phyloP scores from a whole-genome alignment of 352 stramenopile genomes.

The Aphanomyces stellatus region DNA sequence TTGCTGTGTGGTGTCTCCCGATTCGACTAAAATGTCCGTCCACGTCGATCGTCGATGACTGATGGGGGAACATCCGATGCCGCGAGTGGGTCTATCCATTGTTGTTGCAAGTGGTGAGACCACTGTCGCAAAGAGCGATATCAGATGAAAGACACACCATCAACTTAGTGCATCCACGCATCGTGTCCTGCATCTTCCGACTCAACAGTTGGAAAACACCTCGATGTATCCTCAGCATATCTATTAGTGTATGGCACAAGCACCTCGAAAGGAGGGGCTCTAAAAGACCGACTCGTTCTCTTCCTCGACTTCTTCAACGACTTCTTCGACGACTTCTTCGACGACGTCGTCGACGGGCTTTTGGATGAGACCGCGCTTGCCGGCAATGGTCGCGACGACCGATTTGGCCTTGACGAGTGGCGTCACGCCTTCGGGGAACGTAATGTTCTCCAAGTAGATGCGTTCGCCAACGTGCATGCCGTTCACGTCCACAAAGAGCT shows the following conservation, averaged over 20 bases:
- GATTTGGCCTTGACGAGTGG: constrained; percentile 49
- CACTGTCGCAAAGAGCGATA: too few species aligned
- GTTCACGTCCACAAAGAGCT: constrained; percentile 78
- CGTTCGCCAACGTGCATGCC: constrained; percentile 79
- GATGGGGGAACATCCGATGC: too few species aligned
- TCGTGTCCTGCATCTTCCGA: too few species aligned
- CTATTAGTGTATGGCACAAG: not conserved
- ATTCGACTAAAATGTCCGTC: too few species aligned
- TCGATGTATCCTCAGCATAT: too few species aligned
- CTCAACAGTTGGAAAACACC: too few species aligned
- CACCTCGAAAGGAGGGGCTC: not conserved
- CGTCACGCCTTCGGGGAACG: constrained; percentile 66
- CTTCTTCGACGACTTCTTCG: constrained; percentile 56
- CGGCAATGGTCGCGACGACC: constrained; percentile 79
- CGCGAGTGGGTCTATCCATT: too few species aligned
- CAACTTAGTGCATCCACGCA: too few species aligned
- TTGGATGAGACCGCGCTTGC: constrained; percentile 76
- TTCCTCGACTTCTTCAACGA: constrained; percentile 42
- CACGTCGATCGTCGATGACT: too few species aligned
- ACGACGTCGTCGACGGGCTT: constrained; percentile 51
- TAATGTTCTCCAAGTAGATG: constrained; percentile 67
- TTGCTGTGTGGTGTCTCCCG: too few species aligned
- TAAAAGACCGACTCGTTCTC: constrained; percentile 40
- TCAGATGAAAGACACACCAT: too few species aligned
- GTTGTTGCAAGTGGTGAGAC: too few species aligned